Evolutionary conservation across 192 early-diverging fungal genomes (phyloP), one percentile per base, ranked within the genome.

Genomic region (Globomyces pollinis-pini): DNA sequence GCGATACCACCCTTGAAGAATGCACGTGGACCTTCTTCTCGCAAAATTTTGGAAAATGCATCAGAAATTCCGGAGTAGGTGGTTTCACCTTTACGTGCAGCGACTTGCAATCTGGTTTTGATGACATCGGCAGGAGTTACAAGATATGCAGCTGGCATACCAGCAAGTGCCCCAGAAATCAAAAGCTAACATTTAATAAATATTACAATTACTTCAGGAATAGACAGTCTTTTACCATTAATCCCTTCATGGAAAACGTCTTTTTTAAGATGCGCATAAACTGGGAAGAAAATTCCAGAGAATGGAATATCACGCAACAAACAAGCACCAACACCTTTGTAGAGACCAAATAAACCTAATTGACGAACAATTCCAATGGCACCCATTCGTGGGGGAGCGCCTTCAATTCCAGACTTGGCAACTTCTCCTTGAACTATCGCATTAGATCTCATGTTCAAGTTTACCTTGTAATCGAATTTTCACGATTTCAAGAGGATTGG

Each of bases 71-170:
- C 95, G 28, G 68, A 80, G 68, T 95, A 94, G 1, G 78, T 77
- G 3, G 90, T 90, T 68, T 95, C 87, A 49, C 93, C 93, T 62
- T 86, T 83, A 36, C 84, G 76, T 28, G 91, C 93, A 53, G 90
- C 88, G 26, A 94, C 95, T 72, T 98, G 95, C 31, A 98, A 70
- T 52, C 95, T 87, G 12, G 95, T 98, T 75, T 97, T 96, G 75
- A 98, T 95, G 26, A 98, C 95, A 75, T 98, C 95, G 30, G 91
- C 91, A 13, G 95, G 95, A 0, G 95, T 98, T 30, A 93, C 91
- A 30, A 98, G 84, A 76, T 95, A 98, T 4, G 95, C 93, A 16
- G 95, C 95, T 15, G 90, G 90, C 78, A 98, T 96, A 74, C 95
- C 95, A 36, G 95, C 95, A 38, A 90, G 71, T 9, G 93, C 92